phyloP scores from a whole-genome alignment of 805 yeast genomes.

The Candida verbasci region DNA sequence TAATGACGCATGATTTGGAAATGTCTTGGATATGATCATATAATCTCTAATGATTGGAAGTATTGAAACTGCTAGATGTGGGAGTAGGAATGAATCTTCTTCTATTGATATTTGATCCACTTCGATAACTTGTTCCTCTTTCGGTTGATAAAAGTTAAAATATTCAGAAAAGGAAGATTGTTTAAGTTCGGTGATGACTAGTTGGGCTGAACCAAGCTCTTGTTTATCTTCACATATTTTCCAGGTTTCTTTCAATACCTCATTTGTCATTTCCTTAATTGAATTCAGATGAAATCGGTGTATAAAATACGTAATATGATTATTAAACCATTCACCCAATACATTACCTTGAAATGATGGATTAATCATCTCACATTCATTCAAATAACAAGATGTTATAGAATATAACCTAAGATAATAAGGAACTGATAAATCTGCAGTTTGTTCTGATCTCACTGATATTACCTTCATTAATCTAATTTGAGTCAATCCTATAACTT shows the following conservation, averaged over 20 bases:
- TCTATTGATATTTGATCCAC: conserved; percentile 11
- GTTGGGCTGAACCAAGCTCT: conserved; percentile 25
- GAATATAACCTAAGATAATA: conserved; percentile 66
- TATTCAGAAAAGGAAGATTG: conserved; percentile 11
- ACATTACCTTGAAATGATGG: conserved; percentile 54
- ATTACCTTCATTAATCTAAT: conserved; percentile 73
- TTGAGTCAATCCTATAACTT: conserved; percentile 69
- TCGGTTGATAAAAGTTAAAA: conserved; percentile 17
- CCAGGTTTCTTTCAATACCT: conserved; percentile 75
- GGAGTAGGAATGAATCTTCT: conserved; percentile 24
- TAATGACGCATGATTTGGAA: conserved; percentile 47
- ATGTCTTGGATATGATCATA: conserved; percentile 50
- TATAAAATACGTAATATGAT: conserved; percentile 60
- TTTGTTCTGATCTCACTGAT: conserved; percentile 70
- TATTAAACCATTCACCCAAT: conserved; percentile 61
- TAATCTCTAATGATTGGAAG: conserved; percentile 43
- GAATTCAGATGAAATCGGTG: conserved; percentile 51
- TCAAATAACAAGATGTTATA: conserved; percentile 62
- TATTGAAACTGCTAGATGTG: conserved; percentile 20
- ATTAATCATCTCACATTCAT: conserved; percentile 79
- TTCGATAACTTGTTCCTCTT: background rate
- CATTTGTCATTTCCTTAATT: conserved; percentile 40
- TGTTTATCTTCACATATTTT: conserved; percentile 58
- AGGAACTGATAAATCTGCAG: conserved; percentile 51
- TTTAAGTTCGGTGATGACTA: conserved; percentile 18